Evolutionary conservation across 2,329 filamentous ascomycete species (phyloP).

Genomic region (Neonectria neomacrospora): DNA sequence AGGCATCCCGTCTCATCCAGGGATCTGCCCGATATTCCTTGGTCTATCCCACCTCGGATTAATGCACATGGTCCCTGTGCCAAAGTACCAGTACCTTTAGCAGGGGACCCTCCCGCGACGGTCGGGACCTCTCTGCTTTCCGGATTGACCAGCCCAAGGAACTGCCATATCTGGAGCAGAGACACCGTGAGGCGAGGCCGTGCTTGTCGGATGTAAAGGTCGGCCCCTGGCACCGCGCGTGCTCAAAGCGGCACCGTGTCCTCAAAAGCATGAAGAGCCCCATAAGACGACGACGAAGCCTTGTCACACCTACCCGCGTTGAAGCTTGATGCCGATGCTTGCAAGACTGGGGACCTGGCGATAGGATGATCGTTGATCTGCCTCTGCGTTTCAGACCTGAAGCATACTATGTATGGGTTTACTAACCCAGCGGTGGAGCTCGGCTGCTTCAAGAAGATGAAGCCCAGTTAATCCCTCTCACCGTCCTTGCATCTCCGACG

Average conservation of each 20-base stretch:
- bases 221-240: not conserved
- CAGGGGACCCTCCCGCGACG: not conserved
- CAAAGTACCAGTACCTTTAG: slow-evolving; percentile 18
- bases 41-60: slow-evolving; percentile 12
- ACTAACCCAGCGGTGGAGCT: slow-evolving; percentile 33
- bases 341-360: slow-evolving; percentile 22
- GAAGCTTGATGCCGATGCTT: slow-evolving; percentile 17
- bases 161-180: slow-evolving; percentile 14
- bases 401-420: slow-evolving; percentile 30
- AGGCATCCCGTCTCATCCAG: slow-evolving; percentile 14
- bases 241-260: slow-evolving; percentile 17
- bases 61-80: slow-evolving; percentile 1
- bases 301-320: slow-evolving; percentile 30
- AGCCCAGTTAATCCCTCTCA: slow-evolving; percentile 32
- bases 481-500: slow-evolving; percentile 38
- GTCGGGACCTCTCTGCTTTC: slow-evolving; percentile 12
- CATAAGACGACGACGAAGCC: slow-evolving; percentile 29
- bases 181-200: slow-evolving; percentile 22
- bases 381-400: slow-evolving; percentile 41
- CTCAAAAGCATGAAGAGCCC: not conserved
- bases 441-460: slow-evolving; percentile 29
- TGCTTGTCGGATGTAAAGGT: slow-evolving; percentile 20
- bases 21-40: slow-evolving; percentile 9
- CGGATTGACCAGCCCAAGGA: slow-evolving; percentile 1
- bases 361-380: slow-evolving; percentile 41